Conservation (phyloP, 495 filamentous ascomycete species). For the Hypoxylon lenormandii region DNA sequence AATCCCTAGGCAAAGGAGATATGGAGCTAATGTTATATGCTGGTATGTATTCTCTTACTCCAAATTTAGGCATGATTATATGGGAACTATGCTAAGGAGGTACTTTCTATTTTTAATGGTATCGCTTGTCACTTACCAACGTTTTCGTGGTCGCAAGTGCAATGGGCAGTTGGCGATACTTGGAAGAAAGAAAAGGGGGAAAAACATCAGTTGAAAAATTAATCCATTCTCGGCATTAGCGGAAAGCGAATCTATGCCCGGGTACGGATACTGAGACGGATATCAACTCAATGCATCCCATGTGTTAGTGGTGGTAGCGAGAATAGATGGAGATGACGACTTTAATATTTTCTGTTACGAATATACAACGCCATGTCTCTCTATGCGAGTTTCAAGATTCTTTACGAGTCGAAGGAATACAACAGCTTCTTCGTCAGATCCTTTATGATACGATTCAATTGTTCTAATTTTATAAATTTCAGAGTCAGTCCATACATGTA, state of each 20-base stretch:
- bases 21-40: not conserved
- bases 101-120: not conserved
- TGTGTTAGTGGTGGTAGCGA: not conserved
- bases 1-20: not conserved
- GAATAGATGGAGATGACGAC: constrained; percentile 25
- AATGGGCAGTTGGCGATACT: constrained; percentile 1
- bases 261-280: not conserved
- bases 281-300: constrained; percentile 3
- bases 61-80: too few relatives aligned
- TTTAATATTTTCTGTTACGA: constrained; percentile 15
- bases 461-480: too few relatives aligned
- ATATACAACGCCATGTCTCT: constrained; percentile 4
- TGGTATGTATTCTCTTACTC: too few relatives aligned
- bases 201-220: constrained; percentile 10
- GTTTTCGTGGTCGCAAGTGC: constrained; percentile 15
- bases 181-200: constrained; percentile 4
- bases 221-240: constrained; percentile 8
- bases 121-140: not conserved
- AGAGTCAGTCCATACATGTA: too few relatives aligned
- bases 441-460: not conserved
- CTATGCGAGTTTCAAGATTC: too few relatives aligned
- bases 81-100: too few relatives aligned
- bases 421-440: constrained; percentile 2
- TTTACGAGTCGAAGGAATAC: constrained; percentile 8
- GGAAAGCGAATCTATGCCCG: constrained; percentile 7